Conservation (phyloP, 1,139 yeast genomes). For the Taphrina confusa region DNA sequence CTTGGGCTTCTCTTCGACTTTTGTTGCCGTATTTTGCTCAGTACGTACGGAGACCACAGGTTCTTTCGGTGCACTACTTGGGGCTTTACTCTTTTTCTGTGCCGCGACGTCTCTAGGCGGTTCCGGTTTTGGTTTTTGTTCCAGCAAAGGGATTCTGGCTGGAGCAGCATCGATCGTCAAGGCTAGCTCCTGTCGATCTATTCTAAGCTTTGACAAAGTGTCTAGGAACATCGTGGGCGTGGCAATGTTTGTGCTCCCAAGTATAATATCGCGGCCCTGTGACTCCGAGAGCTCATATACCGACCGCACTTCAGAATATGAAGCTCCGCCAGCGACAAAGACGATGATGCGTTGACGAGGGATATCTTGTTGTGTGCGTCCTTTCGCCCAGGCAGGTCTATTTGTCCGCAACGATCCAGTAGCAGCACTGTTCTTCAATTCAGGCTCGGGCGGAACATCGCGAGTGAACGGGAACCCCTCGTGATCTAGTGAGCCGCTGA, state of each 20-base stretch:
- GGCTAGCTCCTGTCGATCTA: conserved; percentile 20
- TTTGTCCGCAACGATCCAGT: conserved; percentile 42
- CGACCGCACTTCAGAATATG: conserved; percentile 77
- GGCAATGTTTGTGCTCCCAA: conserved; percentile 79
- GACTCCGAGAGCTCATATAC: conserved; percentile 68
- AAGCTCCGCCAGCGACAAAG: conserved; percentile 86
- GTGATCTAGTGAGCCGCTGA: conserved; percentile 56
- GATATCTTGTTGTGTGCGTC: conserved; percentile 59
- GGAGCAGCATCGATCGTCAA: conserved; percentile 7
- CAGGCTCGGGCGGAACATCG: conserved; percentile 52
- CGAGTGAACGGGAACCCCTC: conserved; percentile 70
- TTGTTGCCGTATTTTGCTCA: not conserved
- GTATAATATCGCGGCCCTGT: conserved; percentile 69
- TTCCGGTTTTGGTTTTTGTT: conserved; percentile 12
- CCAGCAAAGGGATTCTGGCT: conserved; percentile 19
- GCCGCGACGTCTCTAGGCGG: not conserved
- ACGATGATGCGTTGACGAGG: conserved; percentile 71
- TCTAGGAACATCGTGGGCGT: conserved; percentile 60
- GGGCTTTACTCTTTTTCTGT: not conserved
- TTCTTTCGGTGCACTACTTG: not conserved
- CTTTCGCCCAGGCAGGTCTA: conserved; percentile 45
- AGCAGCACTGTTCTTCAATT: conserved; percentile 6
- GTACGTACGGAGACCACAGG: not conserved
- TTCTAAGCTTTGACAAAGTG: conserved; percentile 6
- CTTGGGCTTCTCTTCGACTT: conserved; percentile 33